Evolutionary conservation across 495 filamentous ascomycete species (phyloP), one percentile per base, ranked within the genome.

Genomic region (Penicillium desertorum): DNA sequence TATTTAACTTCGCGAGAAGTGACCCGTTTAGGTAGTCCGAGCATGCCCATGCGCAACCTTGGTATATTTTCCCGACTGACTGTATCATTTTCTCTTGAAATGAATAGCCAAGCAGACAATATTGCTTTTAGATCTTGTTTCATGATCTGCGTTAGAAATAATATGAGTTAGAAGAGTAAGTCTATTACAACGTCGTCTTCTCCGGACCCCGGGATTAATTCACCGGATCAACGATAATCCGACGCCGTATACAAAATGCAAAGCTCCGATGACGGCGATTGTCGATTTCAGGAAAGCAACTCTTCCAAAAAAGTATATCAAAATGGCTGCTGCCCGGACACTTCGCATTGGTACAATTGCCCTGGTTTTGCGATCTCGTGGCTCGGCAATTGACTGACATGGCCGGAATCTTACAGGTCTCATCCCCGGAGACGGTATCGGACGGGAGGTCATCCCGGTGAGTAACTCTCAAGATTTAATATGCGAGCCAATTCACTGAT

Each of bases 371-470:
- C 3, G 22, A 41, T 16, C 25, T 51, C 7, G 25, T 62, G 27
- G 48, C 19, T 52, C 22, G 27, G 14, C 50, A 64, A 62, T 54
- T 60, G 45, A 63, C 61, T 72, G 66, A 67, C 44, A 55, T 53
- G 39, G 5, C n/a, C 25, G 51, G 62, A 27, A 47, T 46, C n/a
- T 17, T 65, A 45, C 63, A 95, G 92, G 92, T 69, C 88, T 98
- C 69, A 96, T 98, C 66, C 90, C 94, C 72, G 94, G 94, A 71
- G 94, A 98, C 79, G 94, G 94, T 72, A 98, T 98, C 74, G 94
- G 94, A 72, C 90, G 89, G 68, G 94, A 98, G 77, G 94, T 98
- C 71, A 96, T 98, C 75, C 95, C 95, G 62, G 80, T 83, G 71
- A 58, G 75, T 65, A 56, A 20, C 49, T 51, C 39, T 44, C 39